Evolutionary conservation across 306 rosid genomes (phyloP), one percentile per base, ranked within the genome.

Genomic region (Styphnolobium japonicum): DNA sequence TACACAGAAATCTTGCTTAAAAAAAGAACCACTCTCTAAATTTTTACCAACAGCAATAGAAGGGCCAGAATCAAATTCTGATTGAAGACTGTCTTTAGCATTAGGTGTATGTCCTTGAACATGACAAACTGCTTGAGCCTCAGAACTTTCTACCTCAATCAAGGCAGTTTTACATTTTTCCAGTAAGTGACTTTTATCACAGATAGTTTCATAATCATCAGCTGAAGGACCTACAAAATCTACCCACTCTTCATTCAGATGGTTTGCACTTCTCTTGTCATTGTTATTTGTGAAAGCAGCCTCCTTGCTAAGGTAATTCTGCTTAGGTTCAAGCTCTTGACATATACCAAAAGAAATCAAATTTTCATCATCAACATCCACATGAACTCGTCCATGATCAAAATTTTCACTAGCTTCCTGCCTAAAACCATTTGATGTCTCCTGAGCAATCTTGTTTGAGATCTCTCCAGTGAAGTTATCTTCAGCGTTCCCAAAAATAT

Each of bases 151-250:
- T 55, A 27, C 42, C 18, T 71, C 78, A 72, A 66, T 4, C 66
- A 63, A 27, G 39, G 82, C 5, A 51, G 65, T 76, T 74, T 62
- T 83, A 62, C 19, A 49, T 8, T 69, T 80, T 72, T 86, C 88
- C 62, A 10, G 43, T 23, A 34, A 9, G 49, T 22, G 31, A 55
- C 45, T 65, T 55, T 62, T 31, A 71, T 60, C 78, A 56, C 4
- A 22, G 25, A 16, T 9, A 61, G 51, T 43, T 51, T 72, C 64
- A 56, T 23, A 18, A 51, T 46, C 36, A 76, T 78, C 64, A 71
- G 60, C 71, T 23, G 49, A 31, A 39, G 73, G 64, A 79, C 16
- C 42, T 55, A 48, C 42, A 60, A 77, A 69, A 76, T 71, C 80
- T 11, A 69, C 29, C 82, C 40, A 56, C 29, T 80, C 85, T 60